Percentiles rank a stretch among this genome's conserved stretches.
Evolutionary conservation across 306 rosid genomes (phyloP).

Genomic region (Gleditsia sinensis): DNA sequence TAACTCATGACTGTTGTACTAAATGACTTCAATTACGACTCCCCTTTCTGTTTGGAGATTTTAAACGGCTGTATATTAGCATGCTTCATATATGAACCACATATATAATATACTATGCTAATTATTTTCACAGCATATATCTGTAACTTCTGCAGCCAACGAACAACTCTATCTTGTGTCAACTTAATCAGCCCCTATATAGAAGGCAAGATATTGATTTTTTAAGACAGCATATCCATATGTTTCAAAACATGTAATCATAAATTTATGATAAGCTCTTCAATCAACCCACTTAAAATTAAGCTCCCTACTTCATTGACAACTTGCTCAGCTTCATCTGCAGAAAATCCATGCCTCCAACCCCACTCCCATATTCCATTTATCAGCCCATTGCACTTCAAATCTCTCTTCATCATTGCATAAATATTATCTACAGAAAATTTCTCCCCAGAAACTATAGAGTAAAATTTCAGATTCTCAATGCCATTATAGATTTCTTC

Average conservation of each 20-base stretch:
- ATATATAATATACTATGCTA: neutral
- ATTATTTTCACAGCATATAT: conserved; percentile 16
- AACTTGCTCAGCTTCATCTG: conserved; percentile 72
- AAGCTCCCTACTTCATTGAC: conserved; percentile 60
- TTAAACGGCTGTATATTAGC: neutral
- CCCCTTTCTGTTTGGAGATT: neutral
- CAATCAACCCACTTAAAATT: conserved; percentile 66
- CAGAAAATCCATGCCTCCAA: conserved; percentile 72
- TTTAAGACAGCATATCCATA: conserved; percentile 25
- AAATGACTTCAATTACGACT: neutral
- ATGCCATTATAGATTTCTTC: conserved; percentile 55
- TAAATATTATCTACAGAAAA: conserved; percentile 45
- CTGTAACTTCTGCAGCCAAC: conserved; percentile 31
- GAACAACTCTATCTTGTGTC: neutral
- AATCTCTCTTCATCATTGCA: conserved; percentile 71
- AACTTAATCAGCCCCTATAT: neutral
- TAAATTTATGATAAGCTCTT: conserved; percentile 63
- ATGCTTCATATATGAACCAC: neutral
- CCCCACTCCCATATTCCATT: conserved; percentile 79
- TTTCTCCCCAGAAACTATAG: conserved; percentile 42
- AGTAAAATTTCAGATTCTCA: conserved; percentile 48
- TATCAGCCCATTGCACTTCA: conserved; percentile 56
- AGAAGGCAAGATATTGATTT: conserved; percentile 25
- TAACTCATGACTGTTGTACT: neutral
- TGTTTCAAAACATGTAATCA: conserved; percentile 32